A percentile compares a stretch with the other conserved stretches of the same genome.
These are phyloP conservation scores for Vitellaria paradoxa DNA, from an alignment of 179 eudicot species.

Conservation along the genomic window DNA sequence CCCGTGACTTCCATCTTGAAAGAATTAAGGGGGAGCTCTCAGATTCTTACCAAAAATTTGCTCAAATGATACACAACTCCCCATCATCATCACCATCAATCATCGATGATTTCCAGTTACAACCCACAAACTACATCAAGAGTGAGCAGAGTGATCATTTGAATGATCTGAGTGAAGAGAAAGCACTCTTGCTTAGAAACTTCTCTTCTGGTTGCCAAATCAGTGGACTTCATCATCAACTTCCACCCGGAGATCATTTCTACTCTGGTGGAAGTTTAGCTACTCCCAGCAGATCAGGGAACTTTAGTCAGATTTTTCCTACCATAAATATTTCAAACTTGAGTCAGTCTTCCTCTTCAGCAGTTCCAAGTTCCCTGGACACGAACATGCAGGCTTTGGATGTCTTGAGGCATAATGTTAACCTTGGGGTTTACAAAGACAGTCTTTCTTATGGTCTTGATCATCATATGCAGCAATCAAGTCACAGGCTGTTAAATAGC, in stretches of 20 bases:
- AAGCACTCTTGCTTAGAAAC: slow-evolving; percentile 33
- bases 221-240: slow-evolving; percentile 18
- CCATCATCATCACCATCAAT: slow-evolving; percentile 23
- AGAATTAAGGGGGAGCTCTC: slow-evolving; percentile 32
- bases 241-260: slow-evolving; percentile 11
- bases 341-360: slow-evolving; percentile 20
- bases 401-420: slow-evolving; percentile 30
- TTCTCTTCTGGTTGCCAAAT: slow-evolving; percentile 29
- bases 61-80: slow-evolving; percentile 38
- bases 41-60: slow-evolving; percentile 34
- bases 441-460: slow-evolving; percentile 33
- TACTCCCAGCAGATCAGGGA: slow-evolving; percentile 27
- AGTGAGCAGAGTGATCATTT: slow-evolving; percentile 19
- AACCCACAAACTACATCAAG: slow-evolving; percentile 18
- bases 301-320: slow-evolving; percentile 62
- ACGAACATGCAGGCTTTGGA: slow-evolving; percentile 55
- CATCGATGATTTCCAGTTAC: slow-evolving; percentile 23
- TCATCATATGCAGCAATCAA: slow-evolving; percentile 40
- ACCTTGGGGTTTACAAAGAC: slow-evolving; percentile 37
- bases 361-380: slow-evolving; percentile 29
- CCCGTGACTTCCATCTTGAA: slow-evolving; percentile 24
- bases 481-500: slow-evolving; percentile 34
- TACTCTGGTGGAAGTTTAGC: not conserved
- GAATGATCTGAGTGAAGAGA: slow-evolving; percentile 30
- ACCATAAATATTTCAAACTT: slow-evolving; percentile 50